These are phyloP conservation scores for Kodamaea restingae DNA, from an alignment of 805 yeast species.

Conservation along the genomic window DNA sequence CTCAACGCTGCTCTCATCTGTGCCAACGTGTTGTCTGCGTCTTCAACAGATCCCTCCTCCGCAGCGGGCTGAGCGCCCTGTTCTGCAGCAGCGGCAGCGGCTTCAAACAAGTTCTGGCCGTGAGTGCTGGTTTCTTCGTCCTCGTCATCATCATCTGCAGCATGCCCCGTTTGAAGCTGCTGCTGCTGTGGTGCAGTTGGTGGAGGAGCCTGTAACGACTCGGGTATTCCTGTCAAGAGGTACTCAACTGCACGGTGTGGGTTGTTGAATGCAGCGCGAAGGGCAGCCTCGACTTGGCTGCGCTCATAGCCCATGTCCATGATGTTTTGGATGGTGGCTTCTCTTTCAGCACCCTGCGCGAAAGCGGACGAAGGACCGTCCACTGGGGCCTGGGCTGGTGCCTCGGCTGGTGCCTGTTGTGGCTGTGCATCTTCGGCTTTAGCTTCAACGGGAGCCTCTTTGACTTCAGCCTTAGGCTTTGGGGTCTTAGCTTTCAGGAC, in stretches of 20 bases:
- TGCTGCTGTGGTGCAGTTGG: constrained; percentile 10
- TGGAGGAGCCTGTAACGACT: constrained; percentile 40
- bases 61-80: constrained; percentile 17
- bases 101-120: constrained; percentile 52
- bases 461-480: constrained; percentile 17
- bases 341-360: constrained; percentile 75
- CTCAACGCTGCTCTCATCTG: constrained; percentile 72
- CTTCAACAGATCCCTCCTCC: constrained; percentile 25
- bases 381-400: constrained; percentile 15
- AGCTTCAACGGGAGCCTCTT: constrained; percentile 6
- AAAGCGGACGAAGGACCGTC: constrained; percentile 46
- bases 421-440: constrained; percentile 14
- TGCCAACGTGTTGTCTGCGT: constrained; percentile 43
- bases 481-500: constrained; percentile 45
- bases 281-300: constrained; percentile 80
- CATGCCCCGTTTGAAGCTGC: constrained; percentile 8
- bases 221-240: constrained; percentile 85
- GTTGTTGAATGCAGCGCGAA: constrained; percentile 93
- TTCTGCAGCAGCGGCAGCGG: constrained; percentile 37
- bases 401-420: constrained; percentile 16
- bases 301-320: constrained; percentile 96
- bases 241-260: constrained; percentile 98
- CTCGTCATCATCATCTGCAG: constrained; percentile 25
- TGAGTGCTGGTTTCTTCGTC: constrained; percentile 21
- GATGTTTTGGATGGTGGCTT: constrained; percentile 73